Conservation (phyloP, 495 filamentous ascomycete genomes). For the Talaromyces thailandensis region DNA sequence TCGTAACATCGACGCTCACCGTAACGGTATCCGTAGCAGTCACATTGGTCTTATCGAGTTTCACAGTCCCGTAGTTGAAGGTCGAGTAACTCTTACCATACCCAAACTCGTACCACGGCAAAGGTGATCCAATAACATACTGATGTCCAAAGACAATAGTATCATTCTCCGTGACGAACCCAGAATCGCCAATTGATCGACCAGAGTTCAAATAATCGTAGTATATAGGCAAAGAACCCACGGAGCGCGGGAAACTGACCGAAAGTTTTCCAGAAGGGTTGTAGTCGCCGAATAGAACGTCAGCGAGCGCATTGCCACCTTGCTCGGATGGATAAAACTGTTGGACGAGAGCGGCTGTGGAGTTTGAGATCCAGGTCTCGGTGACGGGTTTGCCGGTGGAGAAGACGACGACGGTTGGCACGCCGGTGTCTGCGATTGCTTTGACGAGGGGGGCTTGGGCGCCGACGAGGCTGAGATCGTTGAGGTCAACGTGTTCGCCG, state of each 20-base stretch:
- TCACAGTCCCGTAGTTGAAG: constrained; percentile 45
- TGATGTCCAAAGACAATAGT: constrained; percentile 55
- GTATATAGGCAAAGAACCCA: constrained; percentile 58
- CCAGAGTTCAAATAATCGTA: constrained; percentile 65
- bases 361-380: constrained; percentile 54
- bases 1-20: constrained; percentile 45
- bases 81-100: constrained; percentile 59
- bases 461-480: constrained; percentile 55
- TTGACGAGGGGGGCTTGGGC: constrained; percentile 56
- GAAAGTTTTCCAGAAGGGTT: constrained; percentile 61
- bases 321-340: constrained; percentile 65
- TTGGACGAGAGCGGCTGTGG: constrained; percentile 52
- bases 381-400: constrained; percentile 62
- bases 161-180: constrained; percentile 41
- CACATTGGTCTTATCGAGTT: constrained; percentile 33
- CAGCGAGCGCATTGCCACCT: constrained; percentile 53
- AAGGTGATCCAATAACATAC: constrained; percentile 52
- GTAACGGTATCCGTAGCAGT: constrained; percentile 33
- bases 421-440: constrained; percentile 54
- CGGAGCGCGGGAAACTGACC: constrained; percentile 54
- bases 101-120: constrained; percentile 57
- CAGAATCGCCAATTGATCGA: constrained; percentile 40
- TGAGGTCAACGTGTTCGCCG: constrained; percentile 61
- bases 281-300: constrained; percentile 58
- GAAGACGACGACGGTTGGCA: constrained; percentile 61